Evolutionary conservation across 805 yeast species (phyloP).

Genomic region (Lipomyces yamadae): DNA sequence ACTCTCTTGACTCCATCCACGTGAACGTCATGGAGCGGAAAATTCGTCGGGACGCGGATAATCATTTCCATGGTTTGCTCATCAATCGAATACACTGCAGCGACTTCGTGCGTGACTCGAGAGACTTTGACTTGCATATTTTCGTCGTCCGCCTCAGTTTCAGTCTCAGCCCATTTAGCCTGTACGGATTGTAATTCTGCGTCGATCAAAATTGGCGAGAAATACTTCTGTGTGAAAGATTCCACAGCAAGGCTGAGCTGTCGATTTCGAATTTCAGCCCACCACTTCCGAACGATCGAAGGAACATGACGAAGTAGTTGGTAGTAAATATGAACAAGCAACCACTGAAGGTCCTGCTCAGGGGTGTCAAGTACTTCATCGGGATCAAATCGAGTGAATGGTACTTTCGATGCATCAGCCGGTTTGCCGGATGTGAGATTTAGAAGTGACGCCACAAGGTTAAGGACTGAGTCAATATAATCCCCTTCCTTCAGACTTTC

Average conservation of each 20-base stretch:
- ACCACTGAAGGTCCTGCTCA: conserved; percentile 47
- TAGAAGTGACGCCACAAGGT: conserved; percentile 53
- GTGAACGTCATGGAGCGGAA: conserved; percentile 75
- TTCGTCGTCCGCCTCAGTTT: conserved; percentile 44
- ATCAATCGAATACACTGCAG: conserved; percentile 75
- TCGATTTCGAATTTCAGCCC: conserved; percentile 66
- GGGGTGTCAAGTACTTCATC: conserved; percentile 38
- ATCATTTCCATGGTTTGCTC: conserved; percentile 85
- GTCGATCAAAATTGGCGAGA: conserved; percentile 68
- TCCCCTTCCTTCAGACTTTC: conserved; percentile 58
- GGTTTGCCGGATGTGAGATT: conserved; percentile 48
- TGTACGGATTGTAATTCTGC: conserved; percentile 61
- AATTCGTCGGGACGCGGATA: conserved; percentile 71
- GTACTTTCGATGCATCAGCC: conserved; percentile 31
- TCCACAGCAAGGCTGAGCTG: conserved; percentile 66
- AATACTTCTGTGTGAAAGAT: conserved; percentile 60
- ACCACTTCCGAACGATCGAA: conserved; percentile 70
- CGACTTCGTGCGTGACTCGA: conserved; percentile 66
- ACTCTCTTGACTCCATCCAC: conserved; percentile 79
- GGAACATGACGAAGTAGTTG: conserved; percentile 58
- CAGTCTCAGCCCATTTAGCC: conserved; percentile 44
- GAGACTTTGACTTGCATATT: conserved; percentile 64
- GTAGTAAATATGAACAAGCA: conserved; percentile 59
- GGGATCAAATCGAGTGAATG: conserved; percentile 39
- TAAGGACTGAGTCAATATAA: conserved; percentile 56